phyloP scores from a whole-genome alignment of 1,284 basidiomycete species.

The Ceratobasidium sp. region DNA sequence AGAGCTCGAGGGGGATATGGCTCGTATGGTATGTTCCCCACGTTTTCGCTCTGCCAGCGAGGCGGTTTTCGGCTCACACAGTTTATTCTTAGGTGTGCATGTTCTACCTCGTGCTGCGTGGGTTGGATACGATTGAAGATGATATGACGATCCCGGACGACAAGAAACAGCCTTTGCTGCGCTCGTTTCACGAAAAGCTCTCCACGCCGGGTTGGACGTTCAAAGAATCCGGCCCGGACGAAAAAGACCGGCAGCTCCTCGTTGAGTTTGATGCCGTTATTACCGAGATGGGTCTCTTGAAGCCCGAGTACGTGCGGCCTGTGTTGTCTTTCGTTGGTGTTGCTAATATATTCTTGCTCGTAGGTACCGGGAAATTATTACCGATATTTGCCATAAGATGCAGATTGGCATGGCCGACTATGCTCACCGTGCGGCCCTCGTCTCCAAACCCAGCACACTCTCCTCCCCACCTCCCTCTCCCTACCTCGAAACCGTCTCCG shows the following conservation, averaged over 20 bases:
- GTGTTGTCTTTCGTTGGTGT: conserved; percentile 1
- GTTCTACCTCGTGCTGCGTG: conserved; percentile 95
- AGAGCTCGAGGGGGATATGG: conserved; percentile 95
- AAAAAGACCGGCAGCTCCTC: conserved; percentile 91
- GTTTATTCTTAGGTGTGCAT: conserved; percentile 78
- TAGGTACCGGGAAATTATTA: conserved; percentile 87
- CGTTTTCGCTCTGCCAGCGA: not conserved
- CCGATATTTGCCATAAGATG: conserved; percentile 90
- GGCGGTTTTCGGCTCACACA: not conserved
- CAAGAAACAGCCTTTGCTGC: conserved; percentile 88
- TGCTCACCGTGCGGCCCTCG: conserved; percentile 78
- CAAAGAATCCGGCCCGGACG: conserved; percentile 83
- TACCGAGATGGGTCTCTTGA: conserved; percentile 82
- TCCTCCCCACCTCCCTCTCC: conserved; percentile 67
- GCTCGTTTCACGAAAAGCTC: conserved; percentile 86
- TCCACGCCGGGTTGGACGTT: conserved; percentile 92
- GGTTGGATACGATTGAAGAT: conserved; percentile 96
- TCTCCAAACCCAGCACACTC: conserved; percentile 7
- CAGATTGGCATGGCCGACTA: conserved; percentile 96
- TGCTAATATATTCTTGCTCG: conserved; percentile 2
- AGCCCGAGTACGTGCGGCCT: conserved; percentile 67
- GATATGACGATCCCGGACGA: conserved; percentile 96
- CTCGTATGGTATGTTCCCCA: conserved; percentile 79
- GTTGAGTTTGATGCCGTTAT: conserved; percentile 89
- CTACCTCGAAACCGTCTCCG: conserved; percentile 76